Conservation (phyloP, 2,329 filamentous ascomycete genomes). For the Penicillium sclerotigenum region DNA sequence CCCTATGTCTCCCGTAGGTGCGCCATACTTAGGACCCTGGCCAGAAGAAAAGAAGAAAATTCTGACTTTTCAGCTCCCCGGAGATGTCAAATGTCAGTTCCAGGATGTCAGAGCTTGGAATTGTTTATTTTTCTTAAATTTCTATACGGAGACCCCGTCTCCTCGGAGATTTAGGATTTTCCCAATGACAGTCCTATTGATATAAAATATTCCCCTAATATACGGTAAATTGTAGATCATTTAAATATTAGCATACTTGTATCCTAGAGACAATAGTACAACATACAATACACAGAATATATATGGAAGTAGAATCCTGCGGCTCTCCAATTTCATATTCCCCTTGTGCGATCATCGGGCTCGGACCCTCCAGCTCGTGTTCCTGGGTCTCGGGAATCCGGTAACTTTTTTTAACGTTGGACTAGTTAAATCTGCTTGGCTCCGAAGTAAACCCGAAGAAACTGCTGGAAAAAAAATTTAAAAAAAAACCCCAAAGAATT, state of each 20-base stretch:
- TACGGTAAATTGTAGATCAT: background rate
- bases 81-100: slow-evolving; percentile 1
- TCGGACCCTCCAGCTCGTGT: slow-evolving; percentile 12
- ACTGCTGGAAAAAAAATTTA: background rate
- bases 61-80: slow-evolving; percentile 10
- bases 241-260: background rate
- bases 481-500: no score
- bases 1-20: no score
- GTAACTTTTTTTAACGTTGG: background rate
- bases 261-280: background rate
- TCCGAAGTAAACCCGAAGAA: background rate
- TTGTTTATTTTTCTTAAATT: background rate
- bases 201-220: background rate
- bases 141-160: background rate
- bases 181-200: no score
- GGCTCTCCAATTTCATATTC: background rate
- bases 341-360: slow-evolving; percentile 9
- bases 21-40: background rate
- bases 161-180: background rate
- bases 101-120: background rate
- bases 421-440: background rate
- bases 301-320: no score
- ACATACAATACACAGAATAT: no score
- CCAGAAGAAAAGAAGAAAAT: slow-evolving; percentile 10
- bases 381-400: slow-evolving; percentile 9